Conservation (phyloP, 495 filamentous ascomycete genomes). For the Penicillium robsamsonii region DNA sequence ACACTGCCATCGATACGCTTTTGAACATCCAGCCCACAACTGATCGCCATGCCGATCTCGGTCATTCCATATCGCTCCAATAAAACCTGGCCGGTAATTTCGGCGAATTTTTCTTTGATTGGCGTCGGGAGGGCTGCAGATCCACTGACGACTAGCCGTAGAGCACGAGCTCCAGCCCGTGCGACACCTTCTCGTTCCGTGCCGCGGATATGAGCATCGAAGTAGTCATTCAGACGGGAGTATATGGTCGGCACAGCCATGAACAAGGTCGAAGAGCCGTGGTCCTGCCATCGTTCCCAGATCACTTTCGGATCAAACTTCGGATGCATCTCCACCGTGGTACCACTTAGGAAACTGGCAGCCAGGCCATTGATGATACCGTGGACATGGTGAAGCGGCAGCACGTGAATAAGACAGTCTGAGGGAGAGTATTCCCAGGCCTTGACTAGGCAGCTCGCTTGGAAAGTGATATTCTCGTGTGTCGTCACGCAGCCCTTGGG, state of each 20-base stretch:
- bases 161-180: slow-evolving; percentile 31
- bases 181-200: slow-evolving; percentile 37
- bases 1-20: slow-evolving; percentile 46
- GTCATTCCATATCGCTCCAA: slow-evolving; percentile 51
- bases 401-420: slow-evolving; percentile 45
- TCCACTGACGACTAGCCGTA: slow-evolving; percentile 43
- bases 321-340: slow-evolving; percentile 44
- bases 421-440: slow-evolving; percentile 38
- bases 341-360: slow-evolving; percentile 39
- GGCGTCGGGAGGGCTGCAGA: slow-evolving; percentile 46
- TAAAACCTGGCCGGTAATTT: slow-evolving; percentile 40
- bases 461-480: slow-evolving; percentile 46
- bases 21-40: slow-evolving; percentile 38
- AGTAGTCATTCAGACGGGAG: slow-evolving; percentile 46
- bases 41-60: slow-evolving; percentile 49
- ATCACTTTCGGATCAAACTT: slow-evolving; percentile 47
- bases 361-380: slow-evolving; percentile 45
- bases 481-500: slow-evolving; percentile 47
- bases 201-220: slow-evolving; percentile 40
- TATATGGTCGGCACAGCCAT: slow-evolving; percentile 50
- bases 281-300: slow-evolving; percentile 43
- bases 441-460: slow-evolving; percentile 37
- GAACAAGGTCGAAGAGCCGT: slow-evolving; percentile 42
- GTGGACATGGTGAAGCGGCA: slow-evolving; percentile 46
- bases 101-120: slow-evolving; percentile 42